Evolutionary conservation across 192 early-diverging fungal species (phyloP).

Genomic region (Mycoemilia scoparia): DNA sequence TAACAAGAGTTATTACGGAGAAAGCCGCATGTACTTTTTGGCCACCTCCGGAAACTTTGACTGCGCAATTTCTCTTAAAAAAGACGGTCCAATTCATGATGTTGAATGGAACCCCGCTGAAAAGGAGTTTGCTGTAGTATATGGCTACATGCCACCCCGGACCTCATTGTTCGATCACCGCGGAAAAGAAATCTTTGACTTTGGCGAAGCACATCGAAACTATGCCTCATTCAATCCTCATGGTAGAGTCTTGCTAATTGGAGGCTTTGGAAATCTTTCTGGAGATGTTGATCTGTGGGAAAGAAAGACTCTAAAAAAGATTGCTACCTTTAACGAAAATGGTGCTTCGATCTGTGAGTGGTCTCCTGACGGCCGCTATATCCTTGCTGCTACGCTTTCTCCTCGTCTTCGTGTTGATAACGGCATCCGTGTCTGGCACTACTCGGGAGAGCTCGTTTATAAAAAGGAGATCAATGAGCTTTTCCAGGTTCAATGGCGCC

Average conservation of each 20-base stretch:
- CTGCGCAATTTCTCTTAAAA: conserved; percentile 65
- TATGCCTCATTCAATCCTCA: conserved; percentile 75
- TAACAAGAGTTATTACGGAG: conserved; percentile 93
- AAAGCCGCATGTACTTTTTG: conserved; percentile 82
- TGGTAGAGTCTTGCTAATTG: conserved; percentile 73
- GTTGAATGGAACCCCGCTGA: conserved; percentile 86
- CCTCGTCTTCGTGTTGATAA: conserved; percentile 94
- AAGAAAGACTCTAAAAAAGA: conserved; percentile 64
- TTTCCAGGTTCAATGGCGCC: conserved; percentile 64
- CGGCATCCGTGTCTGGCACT: conserved; percentile 93
- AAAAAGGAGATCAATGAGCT: conserved; percentile 64
- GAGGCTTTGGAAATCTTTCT: conserved; percentile 90
- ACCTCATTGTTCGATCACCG: conserved; percentile 85
- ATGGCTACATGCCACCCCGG: conserved; percentile 88
- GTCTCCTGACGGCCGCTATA: conserved; percentile 81
- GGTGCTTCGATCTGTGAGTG: conserved; percentile 79
- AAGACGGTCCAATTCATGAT: conserved; percentile 87
- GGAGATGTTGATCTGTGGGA: conserved; percentile 93
- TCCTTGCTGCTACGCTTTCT: conserved; percentile 86
- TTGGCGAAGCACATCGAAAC: conserved; percentile 79
- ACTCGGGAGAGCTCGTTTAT: conserved; percentile 69
- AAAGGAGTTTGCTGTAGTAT: conserved; percentile 95
- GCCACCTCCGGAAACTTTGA: conserved; percentile 83
- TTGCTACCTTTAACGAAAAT: conserved; percentile 57
- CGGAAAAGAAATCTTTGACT: conserved; percentile 61